Evolutionary conservation across 106 monocot genomes (phyloP).

Genomic region (Ottelia alismoides): DNA sequence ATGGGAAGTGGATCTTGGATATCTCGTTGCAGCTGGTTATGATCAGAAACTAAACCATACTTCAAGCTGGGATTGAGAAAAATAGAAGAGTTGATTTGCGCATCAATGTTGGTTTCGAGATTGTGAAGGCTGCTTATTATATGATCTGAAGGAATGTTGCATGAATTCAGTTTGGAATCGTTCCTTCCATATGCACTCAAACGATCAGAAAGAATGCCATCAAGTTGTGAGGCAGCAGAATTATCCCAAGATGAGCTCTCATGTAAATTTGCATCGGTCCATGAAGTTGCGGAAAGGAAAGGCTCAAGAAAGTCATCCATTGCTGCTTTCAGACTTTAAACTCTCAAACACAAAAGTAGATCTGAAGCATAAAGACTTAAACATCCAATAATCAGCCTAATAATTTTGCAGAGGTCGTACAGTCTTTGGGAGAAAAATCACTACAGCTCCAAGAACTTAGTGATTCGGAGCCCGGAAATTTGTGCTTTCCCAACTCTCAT

Average conservation of each 20-base stretch:
- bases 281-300: constrained; percentile 32
- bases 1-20: background rate
- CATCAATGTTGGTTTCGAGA: constrained; percentile 7
- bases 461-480: too few relatives aligned
- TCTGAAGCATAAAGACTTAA: too few relatives aligned
- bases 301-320: constrained; percentile 42
- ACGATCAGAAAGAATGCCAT: constrained; percentile 17
- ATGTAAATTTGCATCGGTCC: constrained; percentile 24
- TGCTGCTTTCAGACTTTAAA: too few relatives aligned
- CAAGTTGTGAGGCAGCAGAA: constrained; percentile 11
- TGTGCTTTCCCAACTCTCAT: too few relatives aligned
- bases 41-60: background rate
- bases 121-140: background rate
- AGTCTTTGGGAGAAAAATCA: too few relatives aligned
- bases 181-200: constrained; percentile 6
- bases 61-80: background rate
- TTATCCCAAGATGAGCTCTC: constrained; percentile 25
- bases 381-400: too few relatives aligned
- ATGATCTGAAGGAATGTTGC: constrained; percentile 17
- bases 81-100: background rate
- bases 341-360: too few relatives aligned
- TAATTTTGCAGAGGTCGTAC: too few relatives aligned
- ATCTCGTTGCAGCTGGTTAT: background rate
- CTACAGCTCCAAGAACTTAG: too few relatives aligned
- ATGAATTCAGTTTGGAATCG: constrained; percentile 11